Conservation (phyloP, 352 stramenopile genomes). For the Phytophthora fragariae region DNA sequence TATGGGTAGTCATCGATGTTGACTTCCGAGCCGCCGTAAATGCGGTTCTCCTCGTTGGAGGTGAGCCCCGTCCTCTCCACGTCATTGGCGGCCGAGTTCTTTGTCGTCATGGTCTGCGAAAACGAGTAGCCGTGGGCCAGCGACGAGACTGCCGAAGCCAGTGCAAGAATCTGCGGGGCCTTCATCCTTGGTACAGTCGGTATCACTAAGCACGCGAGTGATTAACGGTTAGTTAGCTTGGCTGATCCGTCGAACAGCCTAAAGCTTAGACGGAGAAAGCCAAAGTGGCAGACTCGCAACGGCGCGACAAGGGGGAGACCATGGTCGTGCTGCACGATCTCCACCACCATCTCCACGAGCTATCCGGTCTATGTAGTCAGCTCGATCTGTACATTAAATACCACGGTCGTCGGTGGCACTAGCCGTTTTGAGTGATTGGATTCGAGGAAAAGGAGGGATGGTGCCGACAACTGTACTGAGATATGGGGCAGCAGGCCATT, state of each 20-base stretch:
- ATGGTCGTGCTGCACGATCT: slow-evolving; percentile 22
- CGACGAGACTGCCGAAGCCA: slow-evolving; percentile 26
- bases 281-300: slow-evolving; percentile 37
- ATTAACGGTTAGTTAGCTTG: slow-evolving; percentile 5
- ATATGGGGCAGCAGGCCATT: slow-evolving; percentile 16
- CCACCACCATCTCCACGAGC: slow-evolving; percentile 28
- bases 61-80: slow-evolving; percentile 27
- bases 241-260: slow-evolving; percentile 11
- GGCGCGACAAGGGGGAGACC: slow-evolving; percentile 16
- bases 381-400: slow-evolving; percentile 8
- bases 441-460: not conserved
- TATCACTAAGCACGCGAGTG: slow-evolving; percentile 11
- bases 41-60: slow-evolving; percentile 43
- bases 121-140: slow-evolving; percentile 38
- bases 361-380: slow-evolving; percentile 26
- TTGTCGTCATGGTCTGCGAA: slow-evolving; percentile 30
- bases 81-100: not conserved
- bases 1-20: slow-evolving; percentile 58
- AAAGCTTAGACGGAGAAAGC: slow-evolving; percentile 22
- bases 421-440: not conserved
- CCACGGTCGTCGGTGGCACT: slow-evolving; percentile 1
- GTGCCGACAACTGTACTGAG: slow-evolving; percentile 8
- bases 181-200: slow-evolving; percentile 22
- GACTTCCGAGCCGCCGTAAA: slow-evolving; percentile 61
- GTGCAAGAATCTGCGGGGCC: slow-evolving; percentile 21